Evolutionary conservation across 371 early-diverging fungal genomes (phyloP).

Genomic region (Mucor racemosus): DNA sequence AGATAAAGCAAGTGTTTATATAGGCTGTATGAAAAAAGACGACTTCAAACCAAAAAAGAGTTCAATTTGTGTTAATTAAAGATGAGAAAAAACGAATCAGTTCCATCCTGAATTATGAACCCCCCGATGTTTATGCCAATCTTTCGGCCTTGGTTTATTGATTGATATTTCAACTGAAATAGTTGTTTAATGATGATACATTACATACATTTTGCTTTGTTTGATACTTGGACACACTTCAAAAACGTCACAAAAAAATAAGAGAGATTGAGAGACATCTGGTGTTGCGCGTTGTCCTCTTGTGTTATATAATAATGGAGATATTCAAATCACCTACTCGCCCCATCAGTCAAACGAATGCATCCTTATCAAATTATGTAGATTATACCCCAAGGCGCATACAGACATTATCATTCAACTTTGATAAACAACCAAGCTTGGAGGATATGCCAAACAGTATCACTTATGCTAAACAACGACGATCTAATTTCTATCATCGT

Average conservation of each 20-base stretch:
- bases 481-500: conserved; percentile 39
- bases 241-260: not conserved
- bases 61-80: not conserved
- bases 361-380: conserved; percentile 29
- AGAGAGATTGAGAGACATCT: not conserved
- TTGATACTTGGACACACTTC: not conserved
- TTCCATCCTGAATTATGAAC: not conserved
- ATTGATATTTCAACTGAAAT: not conserved
- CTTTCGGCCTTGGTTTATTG: not conserved
- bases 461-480: conserved; percentile 28
- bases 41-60: not conserved
- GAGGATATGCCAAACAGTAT: conserved; percentile 15
- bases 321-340: conserved; percentile 8
- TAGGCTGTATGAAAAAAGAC: not conserved
- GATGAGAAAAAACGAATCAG: not conserved
- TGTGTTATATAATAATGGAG: not conserved
- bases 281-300: not conserved
- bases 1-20: not conserved
- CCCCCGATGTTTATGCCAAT: not conserved
- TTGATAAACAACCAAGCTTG: not conserved
- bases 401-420: not conserved
- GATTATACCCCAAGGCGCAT: conserved; percentile 50
- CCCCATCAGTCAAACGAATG: not conserved
- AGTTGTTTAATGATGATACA: conserved; percentile 2
- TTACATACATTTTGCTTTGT: not conserved